Evolutionary conservation across 164 flowering plant species (phyloP).

Genomic region (Protea cynaroides): DNA sequence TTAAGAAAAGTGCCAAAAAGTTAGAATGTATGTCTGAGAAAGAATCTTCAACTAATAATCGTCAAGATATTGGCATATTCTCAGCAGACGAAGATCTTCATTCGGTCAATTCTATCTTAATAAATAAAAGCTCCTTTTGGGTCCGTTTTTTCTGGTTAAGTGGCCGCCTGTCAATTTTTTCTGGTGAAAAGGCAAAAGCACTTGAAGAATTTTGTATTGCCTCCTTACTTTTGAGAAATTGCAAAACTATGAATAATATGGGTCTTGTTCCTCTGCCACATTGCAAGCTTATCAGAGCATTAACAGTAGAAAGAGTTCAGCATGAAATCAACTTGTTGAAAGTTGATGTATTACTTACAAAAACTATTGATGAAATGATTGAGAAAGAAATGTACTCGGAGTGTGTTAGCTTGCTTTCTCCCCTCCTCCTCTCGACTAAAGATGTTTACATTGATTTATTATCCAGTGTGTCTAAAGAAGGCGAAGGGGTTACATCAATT

Average conservation of each 20-base stretch:
- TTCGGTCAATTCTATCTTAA: slow-evolving; percentile 21
- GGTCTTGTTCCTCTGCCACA: slow-evolving; percentile 45
- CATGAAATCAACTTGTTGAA: slow-evolving; percentile 67
- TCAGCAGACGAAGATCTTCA: slow-evolving; percentile 9
- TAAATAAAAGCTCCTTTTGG: slow-evolving; percentile 57
- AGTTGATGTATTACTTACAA: slow-evolving; percentile 54
- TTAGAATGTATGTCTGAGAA: slow-evolving; percentile 8
- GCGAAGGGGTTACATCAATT: slow-evolving; percentile 37
- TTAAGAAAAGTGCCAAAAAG: background rate
- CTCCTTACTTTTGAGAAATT: slow-evolving; percentile 49
- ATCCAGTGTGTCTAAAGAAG: slow-evolving; percentile 27
- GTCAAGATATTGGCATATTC: slow-evolving; percentile 14
- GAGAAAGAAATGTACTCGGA: slow-evolving; percentile 65
- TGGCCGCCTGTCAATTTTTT: slow-evolving; percentile 56
- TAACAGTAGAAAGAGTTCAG: slow-evolving; percentile 52
- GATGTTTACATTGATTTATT: slow-evolving; percentile 40
- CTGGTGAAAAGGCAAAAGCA: slow-evolving; percentile 72
- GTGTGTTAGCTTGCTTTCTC: slow-evolving; percentile 60
- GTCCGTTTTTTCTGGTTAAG: slow-evolving; percentile 82
- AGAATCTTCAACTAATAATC: slow-evolving; percentile 10
- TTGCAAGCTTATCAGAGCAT: slow-evolving; percentile 48
- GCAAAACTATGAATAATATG: slow-evolving; percentile 20
- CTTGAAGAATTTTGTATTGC: slow-evolving; percentile 52
- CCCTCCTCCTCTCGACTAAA: slow-evolving; percentile 56
- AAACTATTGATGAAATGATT: slow-evolving; percentile 46